These are phyloP conservation scores for Moesziomyces sp. DNA, from an alignment of 1,284 basidiomycete genomes.

Conservation along the genomic window DNA sequence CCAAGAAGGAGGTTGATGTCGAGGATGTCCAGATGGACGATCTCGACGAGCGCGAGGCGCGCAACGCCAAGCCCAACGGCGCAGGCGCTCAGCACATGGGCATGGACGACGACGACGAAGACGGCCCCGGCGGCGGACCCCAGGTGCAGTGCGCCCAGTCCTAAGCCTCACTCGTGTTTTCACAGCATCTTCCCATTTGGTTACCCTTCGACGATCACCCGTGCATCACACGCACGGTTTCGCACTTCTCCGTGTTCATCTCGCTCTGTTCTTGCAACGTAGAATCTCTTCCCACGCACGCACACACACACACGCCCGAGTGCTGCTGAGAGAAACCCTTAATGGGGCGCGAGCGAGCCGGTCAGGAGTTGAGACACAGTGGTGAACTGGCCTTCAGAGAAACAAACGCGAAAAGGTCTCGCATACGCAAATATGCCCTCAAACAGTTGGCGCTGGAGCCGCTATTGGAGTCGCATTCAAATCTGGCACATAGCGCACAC, in stretches of 20 bases:
- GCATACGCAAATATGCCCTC: too few species aligned
- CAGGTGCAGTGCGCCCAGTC: slow-evolving; percentile 64
- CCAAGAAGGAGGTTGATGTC: slow-evolving; percentile 75
- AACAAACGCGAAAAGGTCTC: too few species aligned
- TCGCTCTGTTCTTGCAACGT: slow-evolving; percentile 9
- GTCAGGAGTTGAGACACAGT: too few species aligned
- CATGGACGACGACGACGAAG: slow-evolving; percentile 82
- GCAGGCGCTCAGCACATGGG: slow-evolving; percentile 70
- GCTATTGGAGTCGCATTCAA: too few species aligned
- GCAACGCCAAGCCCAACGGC: slow-evolving; percentile 67
- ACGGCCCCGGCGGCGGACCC: slow-evolving; percentile 49
- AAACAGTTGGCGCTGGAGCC: too few species aligned
- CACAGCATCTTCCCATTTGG: neutral
- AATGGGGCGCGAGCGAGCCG: too few species aligned
- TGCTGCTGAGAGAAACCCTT: too few species aligned
- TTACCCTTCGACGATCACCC: neutral
- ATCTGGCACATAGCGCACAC: too few species aligned
- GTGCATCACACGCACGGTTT: too few species aligned
- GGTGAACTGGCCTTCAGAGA: too few species aligned
- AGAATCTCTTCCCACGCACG: slow-evolving; percentile 1
- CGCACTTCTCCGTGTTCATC: neutral
- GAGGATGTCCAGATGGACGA: slow-evolving; percentile 91
- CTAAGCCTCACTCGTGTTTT: slow-evolving; percentile 14
- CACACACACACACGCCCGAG: too few species aligned
- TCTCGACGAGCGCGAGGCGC: slow-evolving; percentile 79